Percentiles rank a stretch among this genome's conserved stretches.
These are phyloP conservation scores for Hymenochaete sp. DNA, from an alignment of 1,284 basidiomycete genomes.

Conservation along the genomic window DNA sequence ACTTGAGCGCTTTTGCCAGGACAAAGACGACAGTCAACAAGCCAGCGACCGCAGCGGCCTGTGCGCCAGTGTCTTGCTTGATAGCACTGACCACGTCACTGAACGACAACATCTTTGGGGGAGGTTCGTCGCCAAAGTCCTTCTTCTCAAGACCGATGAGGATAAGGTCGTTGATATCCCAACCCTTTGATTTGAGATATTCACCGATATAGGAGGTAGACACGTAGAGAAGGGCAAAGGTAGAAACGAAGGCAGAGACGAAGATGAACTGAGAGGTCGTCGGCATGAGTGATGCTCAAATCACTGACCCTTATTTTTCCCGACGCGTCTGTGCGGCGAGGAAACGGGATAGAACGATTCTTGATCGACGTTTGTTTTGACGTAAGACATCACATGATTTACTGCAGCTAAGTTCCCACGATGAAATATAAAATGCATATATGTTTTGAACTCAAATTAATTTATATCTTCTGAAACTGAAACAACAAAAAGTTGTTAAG, in stretches of 20 bases:
- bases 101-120: conserved; percentile 21
- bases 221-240: conserved; percentile 39
- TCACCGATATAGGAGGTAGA: conserved; percentile 33
- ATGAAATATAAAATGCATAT: no score
- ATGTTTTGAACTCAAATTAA: no score
- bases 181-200: conserved; percentile 44
- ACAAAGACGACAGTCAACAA: conserved; percentile 30
- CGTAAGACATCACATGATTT: not conserved
- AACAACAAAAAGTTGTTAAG: no score
- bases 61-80: conserved; percentile 18
- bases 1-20: conserved; percentile 37
- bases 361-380: not conserved
- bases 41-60: conserved; percentile 27
- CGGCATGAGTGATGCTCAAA: no score
- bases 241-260: conserved; percentile 39
- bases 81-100: conserved; percentile 21
- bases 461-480: no score
- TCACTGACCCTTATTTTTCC: no score
- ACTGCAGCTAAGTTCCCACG: no score
- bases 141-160: conserved; percentile 48
- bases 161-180: conserved; percentile 49
- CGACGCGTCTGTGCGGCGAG: not conserved
- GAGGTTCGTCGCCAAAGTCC: conserved; percentile 17
- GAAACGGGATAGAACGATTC: not conserved
- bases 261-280: conserved; percentile 46